These are phyloP conservation scores for Podaxis mareebaensis DNA, from an alignment of 768 basidiomycete species.

Conservation along the genomic window DNA sequence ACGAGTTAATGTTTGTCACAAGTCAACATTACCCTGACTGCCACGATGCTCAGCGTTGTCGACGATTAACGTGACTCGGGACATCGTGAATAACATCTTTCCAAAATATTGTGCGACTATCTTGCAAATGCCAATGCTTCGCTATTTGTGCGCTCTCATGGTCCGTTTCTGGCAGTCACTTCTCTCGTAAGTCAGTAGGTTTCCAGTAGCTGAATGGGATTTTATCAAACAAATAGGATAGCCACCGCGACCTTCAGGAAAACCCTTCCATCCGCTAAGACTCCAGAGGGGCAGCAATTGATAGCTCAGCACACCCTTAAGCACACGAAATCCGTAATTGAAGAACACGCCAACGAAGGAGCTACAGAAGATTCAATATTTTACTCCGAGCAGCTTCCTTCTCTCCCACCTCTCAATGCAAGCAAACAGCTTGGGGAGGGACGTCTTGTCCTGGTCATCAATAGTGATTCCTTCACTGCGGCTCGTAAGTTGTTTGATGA, in stretches of 20 bases:
- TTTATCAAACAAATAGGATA: background rate
- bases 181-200: background rate
- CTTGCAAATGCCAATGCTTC: too few relatives aligned
- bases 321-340: slow-evolving; percentile 27
- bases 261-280: background rate
- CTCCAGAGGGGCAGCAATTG: slow-evolving; percentile 2
- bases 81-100: too few relatives aligned
- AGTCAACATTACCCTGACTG: too few relatives aligned
- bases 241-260: background rate
- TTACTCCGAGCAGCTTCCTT: slow-evolving; percentile 26
- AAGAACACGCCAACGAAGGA: slow-evolving; percentile 28
- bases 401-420: slow-evolving; percentile 21
- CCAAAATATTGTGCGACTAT: too few relatives aligned
- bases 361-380: slow-evolving; percentile 33
- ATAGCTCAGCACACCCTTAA: slow-evolving; percentile 31
- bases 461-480: slow-evolving; percentile 37
- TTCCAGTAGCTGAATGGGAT: too few relatives aligned
- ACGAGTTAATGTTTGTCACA: too few relatives aligned
- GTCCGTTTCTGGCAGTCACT: background rate
- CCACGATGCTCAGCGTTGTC: too few relatives aligned
- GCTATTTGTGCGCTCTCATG: too few relatives aligned
- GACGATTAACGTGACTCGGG: too few relatives aligned
- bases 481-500: slow-evolving; percentile 33
- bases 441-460: slow-evolving; percentile 27
- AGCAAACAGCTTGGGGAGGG: slow-evolving; percentile 3